A percentile compares a stretch with the other conserved stretches of the same genome.
Conservation (phyloP, 73 alveolate genomes). For the Paramecium sonneborni region DNA sequence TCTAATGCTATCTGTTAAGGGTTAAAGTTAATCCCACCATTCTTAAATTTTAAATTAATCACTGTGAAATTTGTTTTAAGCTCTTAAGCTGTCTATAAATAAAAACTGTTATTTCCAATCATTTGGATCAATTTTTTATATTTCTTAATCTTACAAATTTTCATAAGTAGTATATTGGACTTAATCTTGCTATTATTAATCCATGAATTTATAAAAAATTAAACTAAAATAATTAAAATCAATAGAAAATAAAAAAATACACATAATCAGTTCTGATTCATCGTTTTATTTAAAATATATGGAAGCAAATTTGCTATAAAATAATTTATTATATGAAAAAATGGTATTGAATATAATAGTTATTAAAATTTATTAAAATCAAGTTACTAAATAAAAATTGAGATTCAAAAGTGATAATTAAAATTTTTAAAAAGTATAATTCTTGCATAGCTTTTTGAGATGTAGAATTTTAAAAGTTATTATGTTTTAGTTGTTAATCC, state of each 20-base stretch:
- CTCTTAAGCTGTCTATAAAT: constrained; percentile 1
- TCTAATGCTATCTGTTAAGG: background rate
- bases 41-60: constrained; percentile 24
- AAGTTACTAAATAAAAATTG: too few species aligned
- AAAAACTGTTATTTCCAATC: constrained; percentile 20
- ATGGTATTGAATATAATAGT: background rate
- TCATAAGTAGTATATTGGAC: constrained; percentile 11
- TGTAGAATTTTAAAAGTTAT: too few species aligned
- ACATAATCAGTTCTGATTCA: too few species aligned
- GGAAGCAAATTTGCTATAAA: too few species aligned
- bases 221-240: background rate
- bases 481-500: too few species aligned
- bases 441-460: too few species aligned
- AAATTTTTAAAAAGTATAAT: too few species aligned
- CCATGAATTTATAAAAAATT: background rate
- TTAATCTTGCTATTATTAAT: background rate
- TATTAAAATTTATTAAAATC: background rate
- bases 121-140: background rate
- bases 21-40: background rate
- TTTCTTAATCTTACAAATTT: background rate
- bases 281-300: too few species aligned
- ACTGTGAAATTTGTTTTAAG: background rate
- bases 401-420: too few species aligned
- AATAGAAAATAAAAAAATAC: too few species aligned
- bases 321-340: too few species aligned